These are phyloP conservation scores for Helminthosporium solani DNA, from an alignment of 2,329 filamentous ascomycete genomes.

Conservation along the genomic window DNA sequence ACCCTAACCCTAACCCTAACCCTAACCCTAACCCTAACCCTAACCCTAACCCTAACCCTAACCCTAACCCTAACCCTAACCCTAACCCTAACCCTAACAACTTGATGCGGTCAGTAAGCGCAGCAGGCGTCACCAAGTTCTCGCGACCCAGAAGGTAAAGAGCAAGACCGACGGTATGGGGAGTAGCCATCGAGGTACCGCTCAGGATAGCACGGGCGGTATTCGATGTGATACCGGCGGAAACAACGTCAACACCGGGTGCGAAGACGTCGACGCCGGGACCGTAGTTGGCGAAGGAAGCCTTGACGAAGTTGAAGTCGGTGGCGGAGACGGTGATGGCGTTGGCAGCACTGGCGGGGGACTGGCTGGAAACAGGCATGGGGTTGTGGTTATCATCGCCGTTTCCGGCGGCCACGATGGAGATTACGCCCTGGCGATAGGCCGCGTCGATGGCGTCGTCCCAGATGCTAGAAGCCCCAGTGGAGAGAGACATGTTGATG, in stretches of 20 bases:
- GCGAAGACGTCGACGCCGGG: conserved; percentile 43
- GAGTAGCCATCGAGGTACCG: conserved; percentile 66
- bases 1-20: too few relatives aligned
- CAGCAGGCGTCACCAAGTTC: too few relatives aligned
- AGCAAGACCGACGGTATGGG: conserved; percentile 67
- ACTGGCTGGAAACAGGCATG: conserved; percentile 26
- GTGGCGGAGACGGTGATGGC: conserved; percentile 41
- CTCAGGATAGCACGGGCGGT: conserved; percentile 47
- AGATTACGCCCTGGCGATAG: conserved; percentile 34
- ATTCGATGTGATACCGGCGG: conserved; percentile 50
- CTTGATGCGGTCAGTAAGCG: too few relatives aligned
- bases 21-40: too few relatives aligned
- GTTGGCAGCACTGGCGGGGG: conserved; percentile 38
- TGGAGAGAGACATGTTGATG: conserved; percentile 44
- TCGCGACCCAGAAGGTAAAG: conserved; percentile 60
- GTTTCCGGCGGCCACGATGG: conserved; percentile 41
- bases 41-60: too few relatives aligned
- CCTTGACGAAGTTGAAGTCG: conserved; percentile 22
- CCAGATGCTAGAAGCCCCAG: conserved; percentile 23
- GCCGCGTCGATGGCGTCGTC: conserved; percentile 38
- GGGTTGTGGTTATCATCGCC: conserved; percentile 23
- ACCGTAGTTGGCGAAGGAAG: conserved; percentile 40
- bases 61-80: too few relatives aligned
- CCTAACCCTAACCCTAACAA: too few relatives aligned
- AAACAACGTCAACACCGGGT: conserved; percentile 43